These are phyloP conservation scores for Albatrellus sp. DNA, from an alignment of 1,284 basidiomycete species.

Conservation along the genomic window DNA sequence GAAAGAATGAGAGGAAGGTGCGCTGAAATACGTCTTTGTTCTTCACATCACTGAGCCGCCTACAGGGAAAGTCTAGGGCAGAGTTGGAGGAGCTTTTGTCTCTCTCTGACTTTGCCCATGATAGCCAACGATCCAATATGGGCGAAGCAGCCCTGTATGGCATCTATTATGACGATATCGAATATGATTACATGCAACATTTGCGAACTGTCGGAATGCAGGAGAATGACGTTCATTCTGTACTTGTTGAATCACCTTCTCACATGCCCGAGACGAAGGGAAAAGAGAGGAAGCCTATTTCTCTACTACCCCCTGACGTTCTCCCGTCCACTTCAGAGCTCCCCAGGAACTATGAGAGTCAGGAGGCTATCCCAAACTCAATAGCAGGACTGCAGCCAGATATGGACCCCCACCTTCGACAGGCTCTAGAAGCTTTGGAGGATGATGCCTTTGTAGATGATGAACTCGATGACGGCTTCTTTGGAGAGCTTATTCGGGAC, in stretches of 20 bases:
- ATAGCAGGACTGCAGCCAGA: constrained; percentile 88
- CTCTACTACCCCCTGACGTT: constrained; percentile 53
- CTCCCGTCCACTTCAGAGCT: constrained; percentile 67
- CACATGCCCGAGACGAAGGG: constrained; percentile 18
- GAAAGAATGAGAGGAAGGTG: constrained; percentile 63
- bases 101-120: constrained; percentile 45
- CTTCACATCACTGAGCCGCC: constrained; percentile 3
- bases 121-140: constrained; percentile 32
- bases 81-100: constrained; percentile 57
- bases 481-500: constrained; percentile 59
- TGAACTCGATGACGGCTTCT: constrained; percentile 60
- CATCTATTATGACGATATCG: constrained; percentile 93
- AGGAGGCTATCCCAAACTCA: constrained; percentile 68
- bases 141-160: constrained; percentile 91
- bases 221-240: constrained; percentile 66
- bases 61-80: constrained; percentile 63
- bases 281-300: constrained; percentile 24
- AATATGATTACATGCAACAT: constrained; percentile 99
- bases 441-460: constrained; percentile 91
- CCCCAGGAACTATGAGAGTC: constrained; percentile 62
- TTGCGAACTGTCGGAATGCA: constrained; percentile 64
- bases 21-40: constrained; percentile 9
- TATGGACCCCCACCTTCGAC: constrained; percentile 92
- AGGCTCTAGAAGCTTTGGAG: constrained; percentile 89
- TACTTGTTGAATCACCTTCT: constrained; percentile 63